Evolutionary conservation across 164 flowering plant genomes (phyloP).

Genomic region (Saururus chinensis): DNA sequence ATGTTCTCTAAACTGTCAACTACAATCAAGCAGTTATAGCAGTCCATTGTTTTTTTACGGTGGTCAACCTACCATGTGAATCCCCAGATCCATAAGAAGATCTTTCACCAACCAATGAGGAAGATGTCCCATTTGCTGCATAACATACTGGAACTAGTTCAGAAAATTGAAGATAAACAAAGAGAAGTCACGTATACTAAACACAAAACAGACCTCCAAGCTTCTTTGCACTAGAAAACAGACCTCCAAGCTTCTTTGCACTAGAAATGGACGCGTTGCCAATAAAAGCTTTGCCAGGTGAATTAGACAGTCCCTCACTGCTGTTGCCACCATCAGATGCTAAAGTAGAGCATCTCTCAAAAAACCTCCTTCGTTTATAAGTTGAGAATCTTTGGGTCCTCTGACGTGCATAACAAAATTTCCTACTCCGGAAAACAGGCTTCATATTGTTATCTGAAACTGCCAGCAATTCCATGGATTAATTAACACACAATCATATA

Average conservation of each 20-base stretch:
- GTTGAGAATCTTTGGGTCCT: conserved; percentile 62
- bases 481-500: too few species aligned
- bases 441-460: conserved; percentile 28
- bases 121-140: conserved; percentile 36
- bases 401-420: conserved; percentile 35
- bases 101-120: conserved; percentile 32
- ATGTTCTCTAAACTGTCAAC: background rate
- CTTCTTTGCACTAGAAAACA: background rate
- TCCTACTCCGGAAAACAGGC: conserved; percentile 37
- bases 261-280: background rate
- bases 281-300: background rate
- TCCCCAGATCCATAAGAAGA: conserved; percentile 37
- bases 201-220: conserved; percentile 29
- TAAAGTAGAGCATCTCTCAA: conserved; percentile 27
- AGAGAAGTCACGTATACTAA: background rate
- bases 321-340: conserved; percentile 33
- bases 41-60: background rate
- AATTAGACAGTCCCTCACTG: background rate
- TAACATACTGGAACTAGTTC: background rate
- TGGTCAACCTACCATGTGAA: conserved; percentile 53
- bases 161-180: background rate
- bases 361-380: conserved; percentile 59
- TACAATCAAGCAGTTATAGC: background rate
- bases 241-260: too few species aligned
- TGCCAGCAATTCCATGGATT: conserved; percentile 7